Evolutionary conservation across 2,329 filamentous ascomycete genomes (phyloP).

Genomic region (Verticillium isaacii): DNA sequence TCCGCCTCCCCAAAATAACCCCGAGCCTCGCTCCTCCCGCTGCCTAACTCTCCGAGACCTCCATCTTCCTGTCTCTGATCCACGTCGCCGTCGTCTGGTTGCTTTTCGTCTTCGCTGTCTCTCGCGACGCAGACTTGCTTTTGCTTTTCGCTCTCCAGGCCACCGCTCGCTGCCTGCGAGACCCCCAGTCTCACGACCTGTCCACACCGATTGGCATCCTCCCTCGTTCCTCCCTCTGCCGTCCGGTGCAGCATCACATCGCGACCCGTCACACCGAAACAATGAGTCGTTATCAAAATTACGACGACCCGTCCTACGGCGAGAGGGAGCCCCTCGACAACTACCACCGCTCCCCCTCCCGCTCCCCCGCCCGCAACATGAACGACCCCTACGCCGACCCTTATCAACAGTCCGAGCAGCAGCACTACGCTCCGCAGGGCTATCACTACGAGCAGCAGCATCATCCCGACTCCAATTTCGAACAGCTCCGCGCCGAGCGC

Average conservation of each 20-base stretch:
- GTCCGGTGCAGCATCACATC: background rate
- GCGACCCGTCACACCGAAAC: background rate
- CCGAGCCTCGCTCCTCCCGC: background rate
- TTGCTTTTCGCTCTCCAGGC: background rate
- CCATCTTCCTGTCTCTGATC: background rate
- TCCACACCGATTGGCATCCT: background rate
- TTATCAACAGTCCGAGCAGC: constrained; percentile 2
- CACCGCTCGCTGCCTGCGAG: background rate
- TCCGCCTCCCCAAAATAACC: background rate
- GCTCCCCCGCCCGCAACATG: constrained; percentile 4
- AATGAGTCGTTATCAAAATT: constrained; percentile 11
- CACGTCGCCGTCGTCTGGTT: no score
- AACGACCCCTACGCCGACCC: constrained; percentile 3
- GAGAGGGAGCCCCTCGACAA: constrained; percentile 14
- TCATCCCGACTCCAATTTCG: constrained; percentile 33
- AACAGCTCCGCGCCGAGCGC: constrained; percentile 27
- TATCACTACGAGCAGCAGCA: constrained; percentile 17
- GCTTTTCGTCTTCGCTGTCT: background rate
- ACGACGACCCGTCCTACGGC: constrained; percentile 11
- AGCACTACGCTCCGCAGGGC: constrained; percentile 8
- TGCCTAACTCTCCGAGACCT: background rate
- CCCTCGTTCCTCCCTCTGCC: background rate
- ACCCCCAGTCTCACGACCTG: background rate
- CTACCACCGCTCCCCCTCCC: constrained; percentile 9
- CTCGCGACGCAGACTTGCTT: no score